Base-by-base conservation (phyloP, 768 basidiomycete species). In the Cubamyces sp. region DNA sequence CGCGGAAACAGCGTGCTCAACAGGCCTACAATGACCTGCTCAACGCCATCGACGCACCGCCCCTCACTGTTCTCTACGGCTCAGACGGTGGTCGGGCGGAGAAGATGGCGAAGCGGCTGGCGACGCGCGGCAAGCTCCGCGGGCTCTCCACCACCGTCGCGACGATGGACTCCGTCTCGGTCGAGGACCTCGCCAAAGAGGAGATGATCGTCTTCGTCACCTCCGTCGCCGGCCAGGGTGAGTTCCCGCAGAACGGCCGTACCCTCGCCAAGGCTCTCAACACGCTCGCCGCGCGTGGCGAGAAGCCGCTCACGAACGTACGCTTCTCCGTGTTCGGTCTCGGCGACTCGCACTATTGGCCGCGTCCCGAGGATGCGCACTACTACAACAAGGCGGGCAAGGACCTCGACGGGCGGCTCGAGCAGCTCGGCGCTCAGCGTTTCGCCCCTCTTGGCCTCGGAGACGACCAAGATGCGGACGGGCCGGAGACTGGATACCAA, bases 311-410 rank as follows among this genome's bases (percentile, higher is more conserved):
- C 45, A 64, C 77, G 54, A 87, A 87, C 64, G 78, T 94, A 61
- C 88, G 84, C 70, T 92, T 85, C 74, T 76, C 88, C 55, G 94
- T 98, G 46, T 97, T 98, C 68, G 96, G 81, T 50, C 90, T 99
- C 87, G 97, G 97, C 63, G 97, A 99, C 75, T 96, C 91, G 73
- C 96, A 97, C 76, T 99, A 99, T 78, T 99, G 97, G 97, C 97
- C 97, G 9, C 85, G 97, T 43, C 84, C 91, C 18, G 95, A 98
- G 74, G 97, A 98, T 70, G 89, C 88, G n/a, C 91, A 94, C 69
- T 98, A 96, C 76, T 99, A 98, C 82, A 99, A 98, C 83, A 97
- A 94, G 76, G 88, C 96, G 0, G 84, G 87, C 18, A 96, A 94
- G 76, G 96, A 98, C 64, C 86, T 98, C 54, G 88, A 95, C 76